phyloP scores from a whole-genome alignment of 1,284 basidiomycete genomes.

The Moesziomyces aphidis region DNA sequence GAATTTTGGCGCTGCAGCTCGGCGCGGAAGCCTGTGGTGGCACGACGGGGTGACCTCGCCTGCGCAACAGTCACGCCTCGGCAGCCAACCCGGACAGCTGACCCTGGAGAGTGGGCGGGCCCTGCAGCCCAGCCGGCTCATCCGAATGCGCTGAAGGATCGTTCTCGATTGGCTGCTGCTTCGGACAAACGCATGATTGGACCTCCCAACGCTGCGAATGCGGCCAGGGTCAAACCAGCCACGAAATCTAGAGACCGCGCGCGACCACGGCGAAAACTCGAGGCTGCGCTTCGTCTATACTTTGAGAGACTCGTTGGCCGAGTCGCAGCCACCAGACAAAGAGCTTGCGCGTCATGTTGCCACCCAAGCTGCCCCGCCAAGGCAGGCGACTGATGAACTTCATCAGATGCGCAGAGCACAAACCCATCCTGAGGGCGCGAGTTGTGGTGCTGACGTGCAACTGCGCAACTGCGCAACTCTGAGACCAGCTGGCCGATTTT shows the following conservation, averaged over 20 bases:
- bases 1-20: background rate
- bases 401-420: background rate
- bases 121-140: background rate
- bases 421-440: too few relatives aligned
- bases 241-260: background rate
- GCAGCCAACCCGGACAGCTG: conserved; percentile 11
- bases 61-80: background rate
- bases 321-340: background rate
- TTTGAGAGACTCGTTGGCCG: too few relatives aligned
- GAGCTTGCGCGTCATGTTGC: background rate
- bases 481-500: too few relatives aligned
- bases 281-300: too few relatives aligned
- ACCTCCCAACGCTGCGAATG: background rate
- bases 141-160: background rate
- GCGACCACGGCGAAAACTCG: too few relatives aligned
- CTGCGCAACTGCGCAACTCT: too few relatives aligned
- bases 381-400: background rate
- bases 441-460: too few relatives aligned
- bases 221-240: background rate
- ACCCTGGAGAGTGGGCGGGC: conserved; percentile 6
- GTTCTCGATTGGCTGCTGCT: too few relatives aligned
- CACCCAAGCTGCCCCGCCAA: too few relatives aligned
- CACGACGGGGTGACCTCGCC: conserved; percentile 3
- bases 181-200: background rate
- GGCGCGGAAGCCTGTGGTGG: background rate